Conservation (phyloP, 441 rosid genomes). For the Syzygium malaccense region DNA sequence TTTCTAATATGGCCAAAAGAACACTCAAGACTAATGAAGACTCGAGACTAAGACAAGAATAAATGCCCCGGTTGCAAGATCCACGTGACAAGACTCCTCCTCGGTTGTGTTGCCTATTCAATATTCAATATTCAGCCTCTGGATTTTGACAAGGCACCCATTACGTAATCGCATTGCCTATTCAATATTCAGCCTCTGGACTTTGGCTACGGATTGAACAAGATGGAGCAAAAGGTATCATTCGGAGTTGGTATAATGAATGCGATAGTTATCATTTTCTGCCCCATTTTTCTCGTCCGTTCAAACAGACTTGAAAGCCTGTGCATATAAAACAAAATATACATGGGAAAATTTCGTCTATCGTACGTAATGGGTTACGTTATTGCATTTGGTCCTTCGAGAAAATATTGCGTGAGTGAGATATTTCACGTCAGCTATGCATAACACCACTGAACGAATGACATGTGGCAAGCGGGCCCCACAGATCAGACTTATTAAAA, state of each 20-base stretch:
- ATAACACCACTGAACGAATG: too few species aligned
- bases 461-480: too few species aligned
- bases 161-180: accelerated
- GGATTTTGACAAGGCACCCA: too few species aligned
- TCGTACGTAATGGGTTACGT: neutral
- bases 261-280: neutral
- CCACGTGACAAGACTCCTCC: neutral
- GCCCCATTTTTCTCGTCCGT: neutral
- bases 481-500: too few species aligned
- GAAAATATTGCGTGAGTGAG: too few species aligned
- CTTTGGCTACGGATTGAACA: neutral
- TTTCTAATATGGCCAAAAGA: neutral
- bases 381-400: too few species aligned
- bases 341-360: neutral
- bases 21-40: neutral
- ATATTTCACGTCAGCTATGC: too few species aligned
- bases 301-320: neutral
- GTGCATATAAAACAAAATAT: neutral
- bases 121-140: too few species aligned
- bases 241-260: neutral
- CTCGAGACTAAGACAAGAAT: neutral
- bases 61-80: too few species aligned
- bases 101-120: neutral
- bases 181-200: neutral
- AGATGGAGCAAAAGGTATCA: neutral